A percentile compares a stretch with the other conserved stretches of the same genome.
phyloP scores from a whole-genome alignment of 2,329 filamentous ascomycete species.

The Penicillium sp. region DNA sequence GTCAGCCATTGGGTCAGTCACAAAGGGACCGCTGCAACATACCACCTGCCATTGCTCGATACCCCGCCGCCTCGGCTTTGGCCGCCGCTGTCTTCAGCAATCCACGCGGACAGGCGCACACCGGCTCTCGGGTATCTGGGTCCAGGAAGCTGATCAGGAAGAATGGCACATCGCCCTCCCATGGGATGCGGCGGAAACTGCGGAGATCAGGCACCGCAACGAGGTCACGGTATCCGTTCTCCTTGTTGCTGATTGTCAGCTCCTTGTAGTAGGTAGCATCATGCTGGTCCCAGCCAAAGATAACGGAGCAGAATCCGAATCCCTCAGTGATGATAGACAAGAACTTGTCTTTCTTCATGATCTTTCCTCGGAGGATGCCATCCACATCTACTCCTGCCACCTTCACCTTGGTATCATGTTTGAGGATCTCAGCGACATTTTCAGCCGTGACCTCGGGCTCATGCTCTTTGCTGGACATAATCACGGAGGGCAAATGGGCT shows the following conservation, averaged over 20 bases:
- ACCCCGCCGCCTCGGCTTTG: constrained; percentile 69
- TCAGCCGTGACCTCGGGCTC: constrained; percentile 55
- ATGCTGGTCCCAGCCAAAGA: constrained; percentile 98
- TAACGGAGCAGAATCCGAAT: constrained; percentile 91
- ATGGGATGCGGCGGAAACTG: constrained; percentile 81
- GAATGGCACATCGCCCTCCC: constrained; percentile 84
- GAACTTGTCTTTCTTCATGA: constrained; percentile 92
- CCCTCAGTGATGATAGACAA: constrained; percentile 76
- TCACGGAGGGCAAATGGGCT: not conserved
- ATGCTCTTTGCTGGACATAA: constrained; percentile 14
- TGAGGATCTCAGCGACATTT: constrained; percentile 66
- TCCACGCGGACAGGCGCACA: constrained; percentile 79
- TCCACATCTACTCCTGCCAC: constrained; percentile 86
- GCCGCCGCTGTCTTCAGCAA: constrained; percentile 68
- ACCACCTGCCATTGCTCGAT: constrained; percentile 89
- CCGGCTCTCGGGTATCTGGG: constrained; percentile 70
- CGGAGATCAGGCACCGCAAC: constrained; percentile 78
- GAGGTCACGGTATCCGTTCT: constrained; percentile 86
- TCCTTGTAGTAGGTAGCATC: constrained; percentile 86
- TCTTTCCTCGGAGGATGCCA: constrained; percentile 82
- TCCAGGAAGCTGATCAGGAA: constrained; percentile 84
- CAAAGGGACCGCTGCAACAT: constrained; percentile 34
- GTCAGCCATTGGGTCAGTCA: constrained; percentile 10
- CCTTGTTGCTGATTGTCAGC: constrained; percentile 82
- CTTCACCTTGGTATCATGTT: constrained; percentile 77